These are phyloP conservation scores for Fusarium transvaalense DNA, from an alignment of 2,329 filamentous ascomycete species.

Conservation along the genomic window DNA sequence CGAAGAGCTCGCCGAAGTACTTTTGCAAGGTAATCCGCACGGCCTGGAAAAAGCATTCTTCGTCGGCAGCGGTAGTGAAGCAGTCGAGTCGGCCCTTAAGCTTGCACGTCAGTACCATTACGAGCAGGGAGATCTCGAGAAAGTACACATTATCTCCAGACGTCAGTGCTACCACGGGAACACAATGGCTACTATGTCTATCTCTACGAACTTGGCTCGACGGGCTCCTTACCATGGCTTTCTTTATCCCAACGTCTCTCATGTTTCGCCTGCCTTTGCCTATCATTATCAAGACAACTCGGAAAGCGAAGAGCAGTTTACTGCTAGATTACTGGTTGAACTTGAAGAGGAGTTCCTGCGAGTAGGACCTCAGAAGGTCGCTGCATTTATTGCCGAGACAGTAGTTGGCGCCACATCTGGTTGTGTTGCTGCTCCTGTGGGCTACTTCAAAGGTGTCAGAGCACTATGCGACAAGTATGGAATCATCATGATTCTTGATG, in stretches of 20 bases:
- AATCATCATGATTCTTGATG: slow-evolving; percentile 71
- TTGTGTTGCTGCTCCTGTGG: slow-evolving; percentile 18
- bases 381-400: slow-evolving; percentile 71
- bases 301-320: not conserved
- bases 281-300: slow-evolving; percentile 8
- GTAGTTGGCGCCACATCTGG: slow-evolving; percentile 67
- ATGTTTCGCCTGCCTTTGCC: slow-evolving; percentile 15
- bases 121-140: not conserved
- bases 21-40: not conserved
- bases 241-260: slow-evolving; percentile 17
- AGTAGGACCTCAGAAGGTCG: slow-evolving; percentile 11
- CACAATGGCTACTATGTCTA: slow-evolving; percentile 26
- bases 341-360: slow-evolving; percentile 16
- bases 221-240: slow-evolving; percentile 12
- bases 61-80: slow-evolving; percentile 50
- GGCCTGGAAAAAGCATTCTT: slow-evolving; percentile 46
- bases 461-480: slow-evolving; percentile 64
- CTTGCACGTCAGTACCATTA: slow-evolving; percentile 60
- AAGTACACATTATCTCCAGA: slow-evolving; percentile 9
- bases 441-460: slow-evolving; percentile 34
- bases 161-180: slow-evolving; percentile 24
- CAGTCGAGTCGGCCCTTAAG: slow-evolving; percentile 62
- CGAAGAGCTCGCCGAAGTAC: slow-evolving; percentile 2
- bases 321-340: not conserved
- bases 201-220: slow-evolving; percentile 20